phyloP scores from a whole-genome alignment of 768 basidiomycete species.

The Mycena rebaudengoi region DNA sequence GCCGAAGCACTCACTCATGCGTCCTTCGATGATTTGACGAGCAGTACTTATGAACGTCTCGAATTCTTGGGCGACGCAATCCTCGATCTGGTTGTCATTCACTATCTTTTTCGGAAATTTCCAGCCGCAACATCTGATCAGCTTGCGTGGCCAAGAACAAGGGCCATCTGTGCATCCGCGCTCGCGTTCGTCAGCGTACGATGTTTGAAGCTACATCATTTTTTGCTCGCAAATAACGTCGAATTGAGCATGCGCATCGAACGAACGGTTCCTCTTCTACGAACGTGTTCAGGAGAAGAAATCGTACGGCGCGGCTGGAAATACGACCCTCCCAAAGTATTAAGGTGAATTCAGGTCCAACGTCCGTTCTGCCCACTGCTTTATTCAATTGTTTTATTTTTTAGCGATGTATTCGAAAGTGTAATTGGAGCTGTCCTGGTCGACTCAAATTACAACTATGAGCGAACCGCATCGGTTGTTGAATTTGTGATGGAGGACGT shows the following conservation, averaged over 20 bases:
- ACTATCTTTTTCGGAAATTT: slow-evolving; percentile 75
- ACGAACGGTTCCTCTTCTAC: slow-evolving; percentile 67
- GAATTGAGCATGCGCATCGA: slow-evolving; percentile 72
- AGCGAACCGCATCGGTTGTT: slow-evolving; percentile 67
- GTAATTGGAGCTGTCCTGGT: slow-evolving; percentile 85
- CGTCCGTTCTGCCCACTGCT: background rate
- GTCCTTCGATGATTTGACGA: slow-evolving; percentile 56
- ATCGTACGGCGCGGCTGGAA: slow-evolving; percentile 79
- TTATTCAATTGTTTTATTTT: background rate
- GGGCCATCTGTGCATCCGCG: slow-evolving; percentile 77
- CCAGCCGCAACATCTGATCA: slow-evolving; percentile 79
- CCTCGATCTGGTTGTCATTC: slow-evolving; percentile 74
- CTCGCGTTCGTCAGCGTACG: slow-evolving; percentile 76
- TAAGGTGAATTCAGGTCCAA: slow-evolving; percentile 11
- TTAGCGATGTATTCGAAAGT: slow-evolving; percentile 88
- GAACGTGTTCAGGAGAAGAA: slow-evolving; percentile 61
- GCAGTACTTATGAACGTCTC: slow-evolving; percentile 80
- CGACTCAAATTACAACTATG: slow-evolving; percentile 80
- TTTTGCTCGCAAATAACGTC: slow-evolving; percentile 73
- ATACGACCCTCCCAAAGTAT: slow-evolving; percentile 85
- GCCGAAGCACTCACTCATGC: slow-evolving; percentile 89
- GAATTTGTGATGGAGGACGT: slow-evolving; percentile 74
- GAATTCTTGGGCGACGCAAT: slow-evolving; percentile 91
- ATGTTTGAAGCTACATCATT: slow-evolving; percentile 71
- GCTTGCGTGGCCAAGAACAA: slow-evolving; percentile 74